These are phyloP conservation scores for Cercospora janseana DNA, from an alignment of 2,329 filamentous ascomycete species.

Conservation along the genomic window DNA sequence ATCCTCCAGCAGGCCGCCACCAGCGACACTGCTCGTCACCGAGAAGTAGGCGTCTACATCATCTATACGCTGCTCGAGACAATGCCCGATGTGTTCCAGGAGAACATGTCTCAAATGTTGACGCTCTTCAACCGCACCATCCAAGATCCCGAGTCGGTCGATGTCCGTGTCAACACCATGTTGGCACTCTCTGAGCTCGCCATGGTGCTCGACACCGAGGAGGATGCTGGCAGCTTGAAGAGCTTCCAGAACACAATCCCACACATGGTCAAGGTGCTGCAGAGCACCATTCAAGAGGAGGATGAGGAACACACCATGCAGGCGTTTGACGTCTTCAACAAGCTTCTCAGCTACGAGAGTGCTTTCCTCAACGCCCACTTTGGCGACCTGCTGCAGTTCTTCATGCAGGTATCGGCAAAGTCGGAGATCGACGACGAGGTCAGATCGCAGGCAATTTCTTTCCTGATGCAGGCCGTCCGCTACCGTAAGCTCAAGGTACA, in stretches of 20 bases:
- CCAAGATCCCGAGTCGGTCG: conserved; percentile 81
- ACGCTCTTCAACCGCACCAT: conserved; percentile 83
- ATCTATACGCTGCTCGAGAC: conserved; percentile 89
- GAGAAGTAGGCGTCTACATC: conserved; percentile 89
- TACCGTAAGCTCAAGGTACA: conserved; percentile 97
- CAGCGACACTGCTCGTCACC: conserved; percentile 70
- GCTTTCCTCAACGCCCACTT: conserved; percentile 81
- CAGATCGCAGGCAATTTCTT: conserved; percentile 84
- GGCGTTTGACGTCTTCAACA: conserved; percentile 96
- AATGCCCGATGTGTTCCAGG: conserved; percentile 77
- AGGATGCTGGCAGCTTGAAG: conserved; percentile 70
- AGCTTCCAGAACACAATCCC: conserved; percentile 79
- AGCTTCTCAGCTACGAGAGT: conserved; percentile 84
- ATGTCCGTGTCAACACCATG: conserved; percentile 93
- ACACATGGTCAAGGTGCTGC: conserved; percentile 83
- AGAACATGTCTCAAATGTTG: conserved; percentile 77
- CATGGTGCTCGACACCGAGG: conserved; percentile 82
- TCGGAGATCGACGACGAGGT: conserved; percentile 78
- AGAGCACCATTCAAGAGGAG: conserved; percentile 69
- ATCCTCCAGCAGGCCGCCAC: conserved; percentile 76
- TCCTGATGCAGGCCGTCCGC: conserved; percentile 87
- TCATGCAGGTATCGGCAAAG: conserved; percentile 82
- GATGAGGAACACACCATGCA: conserved; percentile 85
- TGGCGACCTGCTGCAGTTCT: conserved; percentile 86
- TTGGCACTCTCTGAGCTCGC: conserved; percentile 84